Evolutionary conservation across 805 yeast species (phyloP).

Genomic region (Pachysolen tannophilus): DNA sequence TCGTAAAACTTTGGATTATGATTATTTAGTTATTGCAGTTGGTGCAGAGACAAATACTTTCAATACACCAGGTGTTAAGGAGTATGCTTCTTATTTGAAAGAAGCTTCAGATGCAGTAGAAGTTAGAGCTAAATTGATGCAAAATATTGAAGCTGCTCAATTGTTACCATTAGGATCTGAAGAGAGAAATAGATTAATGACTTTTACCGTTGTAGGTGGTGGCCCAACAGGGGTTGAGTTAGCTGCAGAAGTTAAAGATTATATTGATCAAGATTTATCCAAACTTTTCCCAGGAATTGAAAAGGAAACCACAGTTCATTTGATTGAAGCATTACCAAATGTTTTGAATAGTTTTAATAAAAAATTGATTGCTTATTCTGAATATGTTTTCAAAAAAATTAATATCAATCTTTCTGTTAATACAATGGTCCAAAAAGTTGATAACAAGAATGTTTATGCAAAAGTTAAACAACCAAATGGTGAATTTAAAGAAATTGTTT

Average conservation of each 20-base stretch:
- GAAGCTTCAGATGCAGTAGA: constrained; percentile 84
- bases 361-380: constrained; percentile 69
- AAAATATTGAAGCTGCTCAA: constrained; percentile 83
- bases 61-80: constrained; percentile 90
- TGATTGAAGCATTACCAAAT: constrained; percentile 88
- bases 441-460: constrained; percentile 61
- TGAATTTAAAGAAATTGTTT: constrained; percentile 39
- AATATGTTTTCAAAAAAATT: constrained; percentile 57
- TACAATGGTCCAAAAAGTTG: constrained; percentile 85
- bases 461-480: constrained; percentile 64
- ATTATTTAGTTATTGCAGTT: constrained; percentile 83
- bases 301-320: constrained; percentile 71
- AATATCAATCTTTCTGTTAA: constrained; percentile 71
- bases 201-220: constrained; percentile 93
- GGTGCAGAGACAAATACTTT: constrained; percentile 95
- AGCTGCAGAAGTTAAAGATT: constrained; percentile 94
- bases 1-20: constrained; percentile 48
- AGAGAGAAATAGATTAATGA: constrained; percentile 78
- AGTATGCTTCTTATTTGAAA: constrained; percentile 81
- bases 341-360: constrained; percentile 71
- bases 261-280: constrained; percentile 80
- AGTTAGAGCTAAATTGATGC: constrained; percentile 77
- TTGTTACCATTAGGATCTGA: constrained; percentile 61
- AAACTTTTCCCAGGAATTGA: constrained; percentile 87
- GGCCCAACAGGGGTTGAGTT: constrained; percentile 99